A percentile compares a stretch with the other conserved stretches of the same genome.
Conservation (phyloP, 2,329 filamentous ascomycete genomes). For the Colletotrichum sp. region DNA sequence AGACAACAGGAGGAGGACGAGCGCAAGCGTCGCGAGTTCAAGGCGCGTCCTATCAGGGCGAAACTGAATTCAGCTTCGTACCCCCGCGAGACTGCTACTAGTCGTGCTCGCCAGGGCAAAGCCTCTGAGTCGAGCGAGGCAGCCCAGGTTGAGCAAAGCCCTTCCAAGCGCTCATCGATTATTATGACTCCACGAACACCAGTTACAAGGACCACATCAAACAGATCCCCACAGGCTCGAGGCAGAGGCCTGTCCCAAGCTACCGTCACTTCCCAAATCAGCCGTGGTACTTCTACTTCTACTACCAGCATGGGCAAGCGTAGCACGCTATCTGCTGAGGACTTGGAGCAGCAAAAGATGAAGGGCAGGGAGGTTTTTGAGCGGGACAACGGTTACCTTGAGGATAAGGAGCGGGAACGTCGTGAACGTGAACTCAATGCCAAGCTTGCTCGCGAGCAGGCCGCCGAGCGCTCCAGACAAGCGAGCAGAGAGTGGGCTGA, state of each 20-base stretch:
- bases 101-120: conserved; percentile 58
- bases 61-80: conserved; percentile 44
- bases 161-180: conserved; percentile 23
- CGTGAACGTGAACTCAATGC: conserved; percentile 59
- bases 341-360: conserved; percentile 54
- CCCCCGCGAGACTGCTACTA: conserved; percentile 63
- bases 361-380: conserved; percentile 60
- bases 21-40: conserved; percentile 66
- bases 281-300: conserved; percentile 51
- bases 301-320: conserved; percentile 49
- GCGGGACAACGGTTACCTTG: conserved; percentile 53
- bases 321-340: conserved; percentile 54
- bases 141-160: background rate
- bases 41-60: conserved; percentile 60
- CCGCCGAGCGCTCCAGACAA: conserved; percentile 64
- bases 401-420: conserved; percentile 57
- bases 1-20: conserved; percentile 65
- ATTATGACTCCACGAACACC: background rate
- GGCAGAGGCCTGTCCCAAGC: conserved; percentile 7
- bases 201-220: background rate
- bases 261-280: conserved; percentile 16
- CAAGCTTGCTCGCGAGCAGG: conserved; percentile 61
- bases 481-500: conserved; percentile 68
- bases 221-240: conserved; percentile 6
- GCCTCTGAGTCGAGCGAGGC: conserved; percentile 26